phyloP scores from a whole-genome alignment of 148 eudicot genomes.

The Heliosperma pusillum region DNA sequence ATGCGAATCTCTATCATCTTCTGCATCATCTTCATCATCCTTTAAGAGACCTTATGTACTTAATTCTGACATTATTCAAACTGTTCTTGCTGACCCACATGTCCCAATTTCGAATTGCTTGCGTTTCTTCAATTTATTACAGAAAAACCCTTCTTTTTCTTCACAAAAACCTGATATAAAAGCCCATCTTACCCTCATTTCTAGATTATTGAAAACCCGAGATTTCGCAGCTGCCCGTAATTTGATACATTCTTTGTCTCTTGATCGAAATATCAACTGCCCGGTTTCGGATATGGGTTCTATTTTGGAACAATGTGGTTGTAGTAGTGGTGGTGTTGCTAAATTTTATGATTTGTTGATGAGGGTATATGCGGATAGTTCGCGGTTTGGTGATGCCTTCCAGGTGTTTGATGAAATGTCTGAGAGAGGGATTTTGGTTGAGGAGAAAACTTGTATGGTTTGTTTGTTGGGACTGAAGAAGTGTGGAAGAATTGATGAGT shows the following conservation, averaged over 20 bases:
- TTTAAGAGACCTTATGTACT: conserved; percentile 34
- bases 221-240: conserved; percentile 53
- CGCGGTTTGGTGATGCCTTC: conserved; percentile 49
- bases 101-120: conserved; percentile 50
- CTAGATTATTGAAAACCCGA: conserved; percentile 46
- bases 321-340: conserved; percentile 19
- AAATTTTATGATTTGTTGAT: conserved; percentile 73
- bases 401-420: conserved; percentile 69
- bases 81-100: conserved; percentile 55
- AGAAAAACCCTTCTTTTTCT: conserved; percentile 29
- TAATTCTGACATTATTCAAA: conserved; percentile 41
- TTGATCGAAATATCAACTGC: conserved; percentile 34
- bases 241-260: conserved; percentile 35
- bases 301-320: conserved; percentile 36
- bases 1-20: conserved; percentile 24
- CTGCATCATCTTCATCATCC: conserved; percentile 15
- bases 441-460: conserved; percentile 83
- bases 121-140: conserved; percentile 51
- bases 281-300: conserved; percentile 41
- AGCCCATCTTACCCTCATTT: conserved; percentile 43
- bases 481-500: conserved; percentile 33
- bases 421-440: conserved; percentile 46
- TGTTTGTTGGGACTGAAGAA: conserved; percentile 61
- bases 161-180: conserved; percentile 41
- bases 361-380: conserved; percentile 60